Conservation (phyloP, 371 early-diverging fungal genomes). For the Coemansia sp. region DNA sequence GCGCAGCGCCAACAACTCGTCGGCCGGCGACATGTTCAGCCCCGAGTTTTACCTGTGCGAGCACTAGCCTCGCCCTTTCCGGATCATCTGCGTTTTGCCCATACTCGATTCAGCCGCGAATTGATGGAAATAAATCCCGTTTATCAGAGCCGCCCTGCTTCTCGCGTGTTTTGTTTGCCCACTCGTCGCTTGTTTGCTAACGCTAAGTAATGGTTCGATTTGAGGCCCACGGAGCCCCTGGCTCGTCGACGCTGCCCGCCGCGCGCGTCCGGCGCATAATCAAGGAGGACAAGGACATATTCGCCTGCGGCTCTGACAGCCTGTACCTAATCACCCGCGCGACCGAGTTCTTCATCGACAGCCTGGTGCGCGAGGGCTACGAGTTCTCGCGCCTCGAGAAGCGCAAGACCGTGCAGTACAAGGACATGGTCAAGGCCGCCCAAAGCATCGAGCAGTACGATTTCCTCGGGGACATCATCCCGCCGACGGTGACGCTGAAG, state of each 20-base stretch:
- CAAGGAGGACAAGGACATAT: constrained; percentile 78
- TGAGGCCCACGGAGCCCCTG: constrained; percentile 45
- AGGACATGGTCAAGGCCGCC: constrained; percentile 66
- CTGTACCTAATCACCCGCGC: constrained; percentile 75
- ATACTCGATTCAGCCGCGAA: background rate
- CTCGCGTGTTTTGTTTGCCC: background rate
- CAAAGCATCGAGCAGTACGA: constrained; percentile 50
- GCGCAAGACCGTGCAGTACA: constrained; percentile 72
- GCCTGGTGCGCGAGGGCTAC: constrained; percentile 65
- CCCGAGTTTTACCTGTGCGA: constrained; percentile 27
- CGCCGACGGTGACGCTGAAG: constrained; percentile 29
- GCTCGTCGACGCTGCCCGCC: constrained; percentile 63
- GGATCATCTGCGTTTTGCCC: background rate
- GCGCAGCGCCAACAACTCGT: constrained; percentile 12
- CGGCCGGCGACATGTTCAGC: background rate
- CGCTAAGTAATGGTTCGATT: constrained; percentile 10
- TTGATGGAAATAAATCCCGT: background rate
- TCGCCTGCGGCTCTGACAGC: constrained; percentile 68
- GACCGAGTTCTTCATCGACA: constrained; percentile 79
- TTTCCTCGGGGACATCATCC: constrained; percentile 44
- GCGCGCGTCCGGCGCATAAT: constrained; percentile 82
- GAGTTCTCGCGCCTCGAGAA: constrained; percentile 65
- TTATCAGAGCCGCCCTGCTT: no score
- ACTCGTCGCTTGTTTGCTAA: background rate
- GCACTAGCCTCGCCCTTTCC: constrained; percentile 8